Conservation (phyloP, 2,329 filamentous ascomycete genomes). For the Exophiala sp. region DNA sequence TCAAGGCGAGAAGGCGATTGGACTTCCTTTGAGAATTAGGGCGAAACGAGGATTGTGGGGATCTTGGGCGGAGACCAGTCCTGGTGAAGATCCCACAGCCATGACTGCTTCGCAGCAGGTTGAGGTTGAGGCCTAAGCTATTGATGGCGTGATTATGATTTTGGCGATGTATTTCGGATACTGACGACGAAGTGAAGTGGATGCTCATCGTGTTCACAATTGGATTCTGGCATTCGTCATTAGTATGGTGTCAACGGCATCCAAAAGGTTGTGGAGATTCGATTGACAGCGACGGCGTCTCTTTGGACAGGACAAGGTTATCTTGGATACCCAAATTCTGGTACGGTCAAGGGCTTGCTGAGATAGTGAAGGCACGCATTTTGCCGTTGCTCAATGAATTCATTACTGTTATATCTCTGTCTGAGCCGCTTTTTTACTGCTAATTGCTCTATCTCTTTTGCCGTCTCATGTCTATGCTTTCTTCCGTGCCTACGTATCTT, state of each 20-base stretch:
- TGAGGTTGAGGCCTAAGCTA: slow-evolving; percentile 2
- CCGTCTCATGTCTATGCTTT: not conserved
- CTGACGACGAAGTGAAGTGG: not conserved
- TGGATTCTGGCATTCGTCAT: not conserved
- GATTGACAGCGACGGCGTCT: not conserved
- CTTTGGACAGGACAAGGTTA: not conserved
- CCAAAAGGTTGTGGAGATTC: not conserved
- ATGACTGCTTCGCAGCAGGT: slow-evolving; percentile 19
- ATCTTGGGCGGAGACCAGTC: slow-evolving; percentile 75
- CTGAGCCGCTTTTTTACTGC: not conserved
- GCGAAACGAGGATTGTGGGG: slow-evolving; percentile 97
- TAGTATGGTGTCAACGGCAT: not conserved
- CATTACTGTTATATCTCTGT: no score
- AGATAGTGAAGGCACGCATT: no score
- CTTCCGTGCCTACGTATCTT: slow-evolving; percentile 45
- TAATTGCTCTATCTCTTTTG: not conserved
- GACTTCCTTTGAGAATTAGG: slow-evolving; percentile 75
- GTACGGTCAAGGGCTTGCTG: no score
- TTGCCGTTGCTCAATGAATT: no score
- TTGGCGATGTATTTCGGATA: not conserved
- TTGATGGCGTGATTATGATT: not conserved
- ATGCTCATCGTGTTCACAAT: not conserved
- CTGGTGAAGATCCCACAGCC: slow-evolving; percentile 20
- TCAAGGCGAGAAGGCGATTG: slow-evolving; percentile 69
- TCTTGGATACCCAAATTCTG: not conserved